Evolutionary conservation across 768 basidiomycete species (phyloP).

Genomic region (Royoungia palumana): DNA sequence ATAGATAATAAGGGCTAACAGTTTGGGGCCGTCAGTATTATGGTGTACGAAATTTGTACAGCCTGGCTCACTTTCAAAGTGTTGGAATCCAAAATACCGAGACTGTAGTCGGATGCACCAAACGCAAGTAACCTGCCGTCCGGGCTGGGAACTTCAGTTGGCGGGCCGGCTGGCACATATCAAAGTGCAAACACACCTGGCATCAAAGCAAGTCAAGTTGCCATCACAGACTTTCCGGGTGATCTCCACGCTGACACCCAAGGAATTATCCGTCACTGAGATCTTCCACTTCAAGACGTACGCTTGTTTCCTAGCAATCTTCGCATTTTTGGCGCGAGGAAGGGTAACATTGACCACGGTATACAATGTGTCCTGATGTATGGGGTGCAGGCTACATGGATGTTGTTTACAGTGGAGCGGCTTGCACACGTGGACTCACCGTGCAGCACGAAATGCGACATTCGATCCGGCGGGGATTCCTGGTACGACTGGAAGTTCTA

Average conservation of each 20-base stretch:
- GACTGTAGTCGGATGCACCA: conserved; percentile 81
- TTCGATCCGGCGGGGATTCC: conserved; percentile 42
- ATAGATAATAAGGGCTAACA: conserved; percentile 83
- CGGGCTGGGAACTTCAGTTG: conserved; percentile 43
- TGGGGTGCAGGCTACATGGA: conserved; percentile 53
- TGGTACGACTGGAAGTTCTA: conserved; percentile 52
- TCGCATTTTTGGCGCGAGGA: conserved; percentile 53
- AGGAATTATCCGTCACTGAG: conserved; percentile 59
- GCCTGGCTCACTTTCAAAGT: conserved; percentile 63
- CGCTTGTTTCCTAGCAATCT: conserved; percentile 52
- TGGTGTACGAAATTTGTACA: background rate
- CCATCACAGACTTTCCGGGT: conserved; percentile 73
- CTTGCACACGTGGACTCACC: conserved; percentile 33
- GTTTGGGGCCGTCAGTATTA: conserved; percentile 1
- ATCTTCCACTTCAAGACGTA: conserved; percentile 75
- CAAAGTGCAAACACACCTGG: conserved; percentile 55
- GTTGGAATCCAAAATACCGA: conserved; percentile 78
- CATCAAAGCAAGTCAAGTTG: conserved; percentile 82
- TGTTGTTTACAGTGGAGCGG: conserved; percentile 6
- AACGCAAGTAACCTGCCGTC: conserved; percentile 82
- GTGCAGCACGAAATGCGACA: conserved; percentile 59
- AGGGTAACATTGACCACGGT: conserved; percentile 69
- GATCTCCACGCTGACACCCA: conserved; percentile 49
- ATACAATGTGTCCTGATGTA: conserved; percentile 52
- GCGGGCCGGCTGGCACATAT: conserved; percentile 2